Evolutionary conservation across 2,329 filamentous ascomycete species (phyloP).

Genomic region (Aspergillus caelatus): DNA sequence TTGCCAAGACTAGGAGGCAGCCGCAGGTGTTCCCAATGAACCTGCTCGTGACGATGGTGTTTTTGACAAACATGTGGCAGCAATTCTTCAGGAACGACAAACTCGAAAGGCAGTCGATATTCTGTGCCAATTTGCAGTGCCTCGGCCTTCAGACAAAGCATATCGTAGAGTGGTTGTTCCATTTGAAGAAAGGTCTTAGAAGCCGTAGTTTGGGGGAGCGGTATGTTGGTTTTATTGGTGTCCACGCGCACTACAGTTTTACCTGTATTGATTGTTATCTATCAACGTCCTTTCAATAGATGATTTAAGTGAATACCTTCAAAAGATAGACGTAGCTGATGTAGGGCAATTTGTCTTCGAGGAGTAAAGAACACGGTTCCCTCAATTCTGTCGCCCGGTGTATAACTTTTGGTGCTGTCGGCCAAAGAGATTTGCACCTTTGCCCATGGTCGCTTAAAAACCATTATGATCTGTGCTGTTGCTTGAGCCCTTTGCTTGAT

Average conservation of each 20-base stretch:
- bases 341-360: background rate
- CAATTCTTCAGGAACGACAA: conserved; percentile 20
- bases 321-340: conserved; percentile 4
- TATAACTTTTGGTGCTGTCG: conserved; percentile 7
- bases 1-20: conserved; percentile 19
- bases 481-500: background rate
- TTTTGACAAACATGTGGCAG: conserved; percentile 20
- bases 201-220: conserved; percentile 9
- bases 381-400: conserved; percentile 16
- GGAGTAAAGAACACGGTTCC: conserved; percentile 15
- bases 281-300: background rate
- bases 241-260: conserved; percentile 13
- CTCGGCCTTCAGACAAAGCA: background rate
- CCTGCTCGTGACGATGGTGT: conserved; percentile 12
- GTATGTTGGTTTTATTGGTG: conserved; percentile 20
- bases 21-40: conserved; percentile 18
- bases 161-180: conserved; percentile 9
- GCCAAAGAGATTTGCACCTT: conserved; percentile 2
- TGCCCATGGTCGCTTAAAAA: background rate
- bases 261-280: conserved; percentile 10
- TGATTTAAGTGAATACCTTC: conserved; percentile 2
- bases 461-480: background rate
- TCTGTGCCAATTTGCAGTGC: conserved; percentile 1
- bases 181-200: conserved; percentile 20
- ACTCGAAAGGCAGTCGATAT: conserved; percentile 18